These are phyloP conservation scores for Polytrichum commune DNA, from an alignment of 225 moss, liverwort and hornwort species.

Conservation along the genomic window DNA sequence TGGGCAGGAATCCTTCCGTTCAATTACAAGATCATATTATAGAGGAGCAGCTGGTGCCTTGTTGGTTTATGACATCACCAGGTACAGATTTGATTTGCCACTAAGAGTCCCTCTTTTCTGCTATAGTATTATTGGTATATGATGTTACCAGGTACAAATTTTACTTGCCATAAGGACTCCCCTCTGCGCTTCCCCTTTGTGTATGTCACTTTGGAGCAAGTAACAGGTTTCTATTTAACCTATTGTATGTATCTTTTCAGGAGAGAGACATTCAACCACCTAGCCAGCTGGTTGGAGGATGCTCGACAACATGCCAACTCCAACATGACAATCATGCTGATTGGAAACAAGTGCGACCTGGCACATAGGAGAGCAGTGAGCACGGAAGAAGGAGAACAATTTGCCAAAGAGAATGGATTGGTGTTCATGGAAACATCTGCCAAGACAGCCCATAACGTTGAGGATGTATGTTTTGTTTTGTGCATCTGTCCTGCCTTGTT, in stretches of 20 bases:
- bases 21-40: slow-evolving; percentile 70
- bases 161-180: not conserved
- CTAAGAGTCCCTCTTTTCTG: not conserved
- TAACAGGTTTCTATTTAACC: not conserved
- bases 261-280: slow-evolving; percentile 71
- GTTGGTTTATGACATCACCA: slow-evolving; percentile 67
- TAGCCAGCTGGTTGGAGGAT: slow-evolving; percentile 77
- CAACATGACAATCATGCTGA: slow-evolving; percentile 75
- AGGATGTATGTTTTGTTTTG: slow-evolving; percentile 33
- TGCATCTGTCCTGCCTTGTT: too few relatives aligned
- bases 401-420: slow-evolving; percentile 66
- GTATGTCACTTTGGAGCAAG: not conserved
- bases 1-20: slow-evolving; percentile 69
- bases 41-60: slow-evolving; percentile 69
- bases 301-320: slow-evolving; percentile 72
- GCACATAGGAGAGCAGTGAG: slow-evolving; percentile 69
- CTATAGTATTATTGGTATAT: slow-evolving; percentile 70
- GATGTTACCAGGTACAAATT: slow-evolving; percentile 77
- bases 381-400: slow-evolving; percentile 72
- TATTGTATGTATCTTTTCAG: slow-evolving; percentile 10
- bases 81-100: slow-evolving; percentile 16
- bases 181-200: not conserved
- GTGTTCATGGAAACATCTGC: slow-evolving; percentile 75
- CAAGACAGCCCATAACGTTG: slow-evolving; percentile 66
- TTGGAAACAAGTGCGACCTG: slow-evolving; percentile 67